A percentile compares a stretch with the other conserved stretches of the same genome.
These are phyloP conservation scores for Hemisphaericaspora xylanilytica DNA, from an alignment of 1,139 yeast species.

Conservation along the genomic window DNA sequence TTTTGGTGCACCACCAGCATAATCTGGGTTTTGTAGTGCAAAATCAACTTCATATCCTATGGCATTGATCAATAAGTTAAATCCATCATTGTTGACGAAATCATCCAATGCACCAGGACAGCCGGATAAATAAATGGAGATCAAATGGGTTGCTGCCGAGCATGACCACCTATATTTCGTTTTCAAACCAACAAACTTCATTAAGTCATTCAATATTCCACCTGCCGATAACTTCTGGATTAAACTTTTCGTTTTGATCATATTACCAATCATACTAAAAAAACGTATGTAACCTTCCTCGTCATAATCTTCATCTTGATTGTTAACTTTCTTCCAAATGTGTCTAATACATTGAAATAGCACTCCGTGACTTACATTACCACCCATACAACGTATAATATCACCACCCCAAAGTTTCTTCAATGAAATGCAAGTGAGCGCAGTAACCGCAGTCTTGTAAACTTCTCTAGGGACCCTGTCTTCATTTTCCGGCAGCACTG, in stretches of 20 bases:
- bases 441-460: slow-evolving; percentile 59
- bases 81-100: slow-evolving; percentile 68
- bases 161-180: slow-evolving; percentile 55
- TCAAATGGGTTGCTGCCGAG: slow-evolving; percentile 63
- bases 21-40: slow-evolving; percentile 56
- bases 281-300: slow-evolving; percentile 54
- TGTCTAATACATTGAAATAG: slow-evolving; percentile 69
- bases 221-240: slow-evolving; percentile 53
- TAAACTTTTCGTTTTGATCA: slow-evolving; percentile 54
- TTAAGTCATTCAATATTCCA: slow-evolving; percentile 66
- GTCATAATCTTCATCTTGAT: slow-evolving; percentile 30
- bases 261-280: slow-evolving; percentile 56
- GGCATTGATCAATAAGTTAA: slow-evolving; percentile 56
- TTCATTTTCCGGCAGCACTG: slow-evolving; percentile 58
- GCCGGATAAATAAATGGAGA: slow-evolving; percentile 52
- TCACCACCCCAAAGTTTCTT: slow-evolving; percentile 76
- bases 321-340: slow-evolving; percentile 49
- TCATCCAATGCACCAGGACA: slow-evolving; percentile 50
- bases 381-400: slow-evolving; percentile 78
- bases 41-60: slow-evolving; percentile 66
- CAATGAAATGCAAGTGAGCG: slow-evolving; percentile 69
- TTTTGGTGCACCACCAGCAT: slow-evolving; percentile 53
- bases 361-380: slow-evolving; percentile 83
- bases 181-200: slow-evolving; percentile 57
- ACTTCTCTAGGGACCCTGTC: slow-evolving; percentile 49